Conservation (phyloP, 768 basidiomycete genomes). For the Lentinula sp. region DNA sequence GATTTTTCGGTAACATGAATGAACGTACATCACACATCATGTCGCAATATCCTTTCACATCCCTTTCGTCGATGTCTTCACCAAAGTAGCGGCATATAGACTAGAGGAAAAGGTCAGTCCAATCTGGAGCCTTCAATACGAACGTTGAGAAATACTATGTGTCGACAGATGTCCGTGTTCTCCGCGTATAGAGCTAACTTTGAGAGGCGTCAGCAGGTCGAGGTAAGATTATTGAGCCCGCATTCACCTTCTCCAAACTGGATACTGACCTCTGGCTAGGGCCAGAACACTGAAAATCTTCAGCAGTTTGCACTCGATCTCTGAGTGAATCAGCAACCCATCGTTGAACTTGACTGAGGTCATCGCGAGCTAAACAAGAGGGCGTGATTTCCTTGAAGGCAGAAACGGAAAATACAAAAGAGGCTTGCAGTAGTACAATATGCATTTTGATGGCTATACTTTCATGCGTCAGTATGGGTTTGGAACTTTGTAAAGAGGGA, state of each 20-base stretch:
- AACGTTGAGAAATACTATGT: constrained; percentile 41
- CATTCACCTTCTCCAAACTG: constrained; percentile 56
- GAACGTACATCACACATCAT: constrained; percentile 74
- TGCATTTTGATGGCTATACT: constrained; percentile 67
- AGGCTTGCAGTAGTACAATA: constrained; percentile 72
- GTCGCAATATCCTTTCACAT: constrained; percentile 54
- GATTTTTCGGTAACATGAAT: not conserved
- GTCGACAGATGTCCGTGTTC: constrained; percentile 53
- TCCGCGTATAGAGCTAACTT: constrained; percentile 50
- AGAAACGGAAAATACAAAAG: not conserved
- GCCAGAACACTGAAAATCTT: constrained; percentile 41
- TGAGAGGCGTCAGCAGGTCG: not conserved
- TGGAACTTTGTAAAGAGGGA: not conserved
- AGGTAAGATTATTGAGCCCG: not conserved
- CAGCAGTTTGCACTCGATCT: constrained; percentile 35
- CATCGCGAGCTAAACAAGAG: constrained; percentile 59
- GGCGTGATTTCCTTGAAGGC: not conserved
- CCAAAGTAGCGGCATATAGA: constrained; percentile 79
- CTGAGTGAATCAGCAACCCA: constrained; percentile 43
- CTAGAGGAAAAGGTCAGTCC: constrained; percentile 25
- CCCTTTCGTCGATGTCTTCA: constrained; percentile 49
- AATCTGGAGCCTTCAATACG: not conserved
- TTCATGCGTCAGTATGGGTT: not conserved
- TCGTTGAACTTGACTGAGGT: constrained; percentile 48
- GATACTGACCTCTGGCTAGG: constrained; percentile 64